phyloP scores from a whole-genome alignment of 306 rosid genomes.

The Dalbergia oliveri region DNA sequence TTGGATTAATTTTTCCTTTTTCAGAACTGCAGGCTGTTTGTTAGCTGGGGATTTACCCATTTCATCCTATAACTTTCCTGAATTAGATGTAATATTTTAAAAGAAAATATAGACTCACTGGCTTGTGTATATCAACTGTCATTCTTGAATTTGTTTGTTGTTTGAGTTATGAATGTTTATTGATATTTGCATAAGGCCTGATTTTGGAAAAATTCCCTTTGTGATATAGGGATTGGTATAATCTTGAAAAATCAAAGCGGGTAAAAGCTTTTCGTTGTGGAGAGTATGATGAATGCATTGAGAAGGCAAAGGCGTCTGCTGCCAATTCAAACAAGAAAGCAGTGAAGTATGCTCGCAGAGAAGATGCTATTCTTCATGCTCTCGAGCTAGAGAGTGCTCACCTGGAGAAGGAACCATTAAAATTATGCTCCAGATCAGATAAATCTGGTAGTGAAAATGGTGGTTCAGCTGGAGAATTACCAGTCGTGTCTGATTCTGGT shows the following conservation, averaged over 20 bases:
- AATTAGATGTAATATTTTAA: not conserved
- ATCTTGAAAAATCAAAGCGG: slow-evolving; percentile 94
- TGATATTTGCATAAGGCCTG: slow-evolving; percentile 45
- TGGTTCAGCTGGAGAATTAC: slow-evolving; percentile 62
- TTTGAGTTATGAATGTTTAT: slow-evolving; percentile 41
- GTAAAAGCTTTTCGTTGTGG: slow-evolving; percentile 97
- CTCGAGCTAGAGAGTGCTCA: slow-evolving; percentile 89
- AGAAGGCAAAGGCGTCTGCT: slow-evolving; percentile 87
- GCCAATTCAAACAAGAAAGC: slow-evolving; percentile 82
- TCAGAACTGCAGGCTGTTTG: slow-evolving; percentile 25
- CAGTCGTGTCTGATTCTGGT: slow-evolving; percentile 59
- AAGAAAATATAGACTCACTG: not conserved
- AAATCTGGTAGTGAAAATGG: slow-evolving; percentile 62
- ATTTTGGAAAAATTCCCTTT: slow-evolving; percentile 44
- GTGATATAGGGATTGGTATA: slow-evolving; percentile 93
- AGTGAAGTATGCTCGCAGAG: slow-evolving; percentile 97
- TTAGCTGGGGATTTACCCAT: not conserved
- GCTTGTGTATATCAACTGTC: slow-evolving; percentile 17
- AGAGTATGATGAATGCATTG: slow-evolving; percentile 91
- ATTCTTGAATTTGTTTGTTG: slow-evolving; percentile 28
- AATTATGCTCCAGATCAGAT: slow-evolving; percentile 55
- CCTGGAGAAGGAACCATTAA: slow-evolving; percentile 63
- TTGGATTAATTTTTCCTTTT: slow-evolving; percentile 2
- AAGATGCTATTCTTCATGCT: slow-evolving; percentile 98
- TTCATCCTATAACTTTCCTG: not conserved